A percentile compares a stretch with the other conserved stretches of the same genome.
phyloP scores from a whole-genome alignment of 106 monocot species.

The Phalaenopsis equestris region DNA sequence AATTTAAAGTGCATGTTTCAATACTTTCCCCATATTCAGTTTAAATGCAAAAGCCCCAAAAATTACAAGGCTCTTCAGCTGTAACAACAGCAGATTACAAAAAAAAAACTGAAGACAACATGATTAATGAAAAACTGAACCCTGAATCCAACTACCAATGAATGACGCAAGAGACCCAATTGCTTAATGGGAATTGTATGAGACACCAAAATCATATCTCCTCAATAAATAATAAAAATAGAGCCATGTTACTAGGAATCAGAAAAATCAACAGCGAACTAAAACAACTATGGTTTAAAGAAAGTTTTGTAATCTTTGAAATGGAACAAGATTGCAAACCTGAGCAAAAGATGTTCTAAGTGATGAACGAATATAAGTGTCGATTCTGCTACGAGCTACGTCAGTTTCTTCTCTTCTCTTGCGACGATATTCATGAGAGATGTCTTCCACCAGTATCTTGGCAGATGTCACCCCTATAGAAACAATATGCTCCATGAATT shows the following conservation, averaged over 20 bases:
- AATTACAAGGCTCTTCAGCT: background rate
- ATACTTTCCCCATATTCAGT: background rate
- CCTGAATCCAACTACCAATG: background rate
- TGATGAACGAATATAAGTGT: constrained; percentile 88
- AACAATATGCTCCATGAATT: constrained; percentile 80
- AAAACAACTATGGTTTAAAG: background rate
- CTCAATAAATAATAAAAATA: background rate
- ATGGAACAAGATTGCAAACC: constrained; percentile 25
- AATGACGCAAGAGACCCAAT: background rate
- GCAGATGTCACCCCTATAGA: constrained; percentile 81
- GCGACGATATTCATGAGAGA: constrained; percentile 74
- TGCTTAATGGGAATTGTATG: background rate
- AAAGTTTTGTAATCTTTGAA: background rate
- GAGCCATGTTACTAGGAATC: background rate
- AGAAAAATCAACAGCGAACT: background rate
- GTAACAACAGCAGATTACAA: background rate
- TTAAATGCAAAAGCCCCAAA: background rate
- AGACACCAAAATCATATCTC: background rate
- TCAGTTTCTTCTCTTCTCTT: constrained; percentile 80
- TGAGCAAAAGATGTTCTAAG: constrained; percentile 97
- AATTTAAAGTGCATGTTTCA: background rate
- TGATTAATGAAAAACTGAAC: background rate
- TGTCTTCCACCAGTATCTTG: constrained; percentile 84
- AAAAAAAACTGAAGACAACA: background rate
- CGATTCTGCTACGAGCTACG: constrained; percentile 77